A percentile compares a stretch with the other conserved stretches of the same genome.
Conservation (phyloP, 805 yeast genomes). For the Phaffomyces opuntiae region DNA sequence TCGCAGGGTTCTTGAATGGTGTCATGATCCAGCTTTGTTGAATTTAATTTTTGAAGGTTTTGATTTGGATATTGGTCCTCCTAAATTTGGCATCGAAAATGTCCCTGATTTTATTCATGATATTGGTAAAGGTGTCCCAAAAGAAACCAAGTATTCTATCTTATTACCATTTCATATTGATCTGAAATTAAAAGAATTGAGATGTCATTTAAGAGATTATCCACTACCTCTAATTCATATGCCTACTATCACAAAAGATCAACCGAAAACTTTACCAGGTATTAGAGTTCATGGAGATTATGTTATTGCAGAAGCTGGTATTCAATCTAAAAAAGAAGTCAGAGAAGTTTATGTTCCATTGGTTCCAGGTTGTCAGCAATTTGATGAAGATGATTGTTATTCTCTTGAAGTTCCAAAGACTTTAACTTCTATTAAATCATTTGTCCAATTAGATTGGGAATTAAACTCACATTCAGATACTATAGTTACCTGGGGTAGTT, state of each 20-base stretch:
- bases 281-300: conserved; percentile 53
- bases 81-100: conserved; percentile 42
- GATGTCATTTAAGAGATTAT: conserved; percentile 75
- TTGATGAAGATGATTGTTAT: conserved; percentile 37
- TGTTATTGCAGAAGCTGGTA: conserved; percentile 60
- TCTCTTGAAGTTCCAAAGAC: conserved; percentile 67
- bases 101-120: conserved; percentile 58
- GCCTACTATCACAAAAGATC: conserved; percentile 41
- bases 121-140: conserved; percentile 80
- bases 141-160: conserved; percentile 58
- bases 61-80: conserved; percentile 41
- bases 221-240: conserved; percentile 78
- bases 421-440: conserved; percentile 66
- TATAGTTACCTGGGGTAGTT: conserved; percentile 75
- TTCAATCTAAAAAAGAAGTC: conserved; percentile 41
- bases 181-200: conserved; percentile 49
- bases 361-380: conserved; percentile 36
- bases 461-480: conserved; percentile 53
- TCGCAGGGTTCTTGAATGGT: conserved; percentile 39
- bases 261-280: conserved; percentile 21
- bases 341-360: conserved; percentile 59
- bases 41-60: conserved; percentile 42
- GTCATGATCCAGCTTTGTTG: conserved; percentile 46
- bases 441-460: conserved; percentile 49
- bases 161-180: conserved; percentile 58